phyloP scores from a whole-genome alignment of 495 filamentous ascomycete species.

The Antarctomyces pellizariae region DNA sequence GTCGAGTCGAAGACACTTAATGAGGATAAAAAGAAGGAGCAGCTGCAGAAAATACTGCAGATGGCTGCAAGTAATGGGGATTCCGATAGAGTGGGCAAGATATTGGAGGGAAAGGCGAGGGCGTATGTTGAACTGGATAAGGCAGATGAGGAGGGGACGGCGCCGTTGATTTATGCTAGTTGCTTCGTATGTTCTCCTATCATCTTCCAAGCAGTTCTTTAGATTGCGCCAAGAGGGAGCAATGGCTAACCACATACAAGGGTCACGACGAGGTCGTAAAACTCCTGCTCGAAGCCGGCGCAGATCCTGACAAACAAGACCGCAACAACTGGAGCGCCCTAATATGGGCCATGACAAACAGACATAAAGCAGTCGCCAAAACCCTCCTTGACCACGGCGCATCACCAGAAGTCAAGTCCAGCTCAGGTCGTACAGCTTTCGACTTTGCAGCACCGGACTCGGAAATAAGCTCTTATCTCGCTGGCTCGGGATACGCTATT shows the following conservation, averaged over 20 bases:
- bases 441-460: constrained; percentile 89
- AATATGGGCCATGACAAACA: constrained; percentile 99
- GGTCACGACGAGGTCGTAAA: constrained; percentile 80
- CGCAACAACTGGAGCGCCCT: constrained; percentile 90
- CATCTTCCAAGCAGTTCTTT: constrained; percentile 3
- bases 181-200: constrained; percentile 63
- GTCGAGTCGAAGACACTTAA: constrained; percentile 48
- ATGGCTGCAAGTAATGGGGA: constrained; percentile 97
- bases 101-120: constrained; percentile 53
- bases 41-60: constrained; percentile 68
- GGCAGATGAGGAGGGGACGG: constrained; percentile 84
- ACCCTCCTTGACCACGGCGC: constrained; percentile 78
- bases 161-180: constrained; percentile 90
- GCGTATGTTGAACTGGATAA: constrained; percentile 70
- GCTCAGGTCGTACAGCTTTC: constrained; percentile 81
- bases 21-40: constrained; percentile 50
- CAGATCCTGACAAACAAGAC: constrained; percentile 84
- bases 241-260: constrained; percentile 19
- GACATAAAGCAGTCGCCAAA: constrained; percentile 89
- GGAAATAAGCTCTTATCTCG: constrained; percentile 85
- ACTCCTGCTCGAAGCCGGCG: constrained; percentile 63
- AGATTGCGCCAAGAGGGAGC: constrained; percentile 4
- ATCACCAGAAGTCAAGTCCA: constrained; percentile 85
- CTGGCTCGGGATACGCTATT: constrained; percentile 80
- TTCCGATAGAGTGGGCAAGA: constrained; percentile 49